phyloP scores from a whole-genome alignment of 768 basidiomycete genomes.

The Pisolithus sp. region DNA sequence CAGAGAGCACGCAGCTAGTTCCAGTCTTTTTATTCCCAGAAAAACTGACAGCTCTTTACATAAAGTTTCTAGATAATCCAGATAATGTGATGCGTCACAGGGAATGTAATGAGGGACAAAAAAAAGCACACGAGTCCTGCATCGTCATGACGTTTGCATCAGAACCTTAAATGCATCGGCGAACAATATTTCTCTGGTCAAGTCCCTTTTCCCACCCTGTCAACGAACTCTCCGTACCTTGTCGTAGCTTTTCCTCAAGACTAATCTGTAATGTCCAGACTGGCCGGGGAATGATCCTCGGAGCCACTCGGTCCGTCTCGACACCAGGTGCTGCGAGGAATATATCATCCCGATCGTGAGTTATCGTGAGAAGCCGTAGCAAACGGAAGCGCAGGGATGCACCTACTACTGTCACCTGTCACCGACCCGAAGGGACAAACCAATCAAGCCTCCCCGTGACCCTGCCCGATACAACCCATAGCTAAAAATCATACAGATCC shows the following conservation, averaged over 20 bases:
- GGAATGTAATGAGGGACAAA: neutral
- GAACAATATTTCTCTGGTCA: neutral
- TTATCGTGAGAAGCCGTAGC: neutral
- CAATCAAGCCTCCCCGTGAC: neutral
- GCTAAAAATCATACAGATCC: conserved; percentile 71
- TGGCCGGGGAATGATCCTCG: neutral
- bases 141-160: conserved; percentile 1
- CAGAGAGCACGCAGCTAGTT: neutral
- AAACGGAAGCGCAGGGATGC: neutral
- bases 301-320: neutral
- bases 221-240: neutral
- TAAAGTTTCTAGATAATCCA: neutral
- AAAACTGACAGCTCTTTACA: neutral
- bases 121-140: neutral
- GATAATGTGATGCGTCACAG: neutral
- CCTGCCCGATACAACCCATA: neutral
- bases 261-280: too few relatives aligned
- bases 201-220: neutral
- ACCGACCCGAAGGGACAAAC: neutral
- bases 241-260: neutral
- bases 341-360: too few relatives aligned
- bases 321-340: too few relatives aligned
- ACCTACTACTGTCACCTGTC: neutral
- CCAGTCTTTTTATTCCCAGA: neutral
- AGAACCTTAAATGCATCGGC: neutral